These are phyloP conservation scores for Salix viminalis DNA, from an alignment of 345 rosid species.

Conservation along the genomic window DNA sequence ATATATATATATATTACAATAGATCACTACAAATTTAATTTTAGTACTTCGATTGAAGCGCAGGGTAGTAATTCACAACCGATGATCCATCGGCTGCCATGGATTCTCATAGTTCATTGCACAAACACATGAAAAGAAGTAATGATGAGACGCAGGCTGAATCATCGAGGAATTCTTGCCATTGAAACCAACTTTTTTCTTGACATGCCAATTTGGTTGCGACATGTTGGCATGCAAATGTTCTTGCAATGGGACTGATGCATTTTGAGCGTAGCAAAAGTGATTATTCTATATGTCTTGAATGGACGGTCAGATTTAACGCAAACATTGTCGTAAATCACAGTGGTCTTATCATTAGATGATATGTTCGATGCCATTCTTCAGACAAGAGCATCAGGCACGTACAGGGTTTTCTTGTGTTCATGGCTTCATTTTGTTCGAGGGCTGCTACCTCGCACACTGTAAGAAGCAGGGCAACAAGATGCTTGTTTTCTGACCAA, in stretches of 20 bases:
- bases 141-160: neutral
- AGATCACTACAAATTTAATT: no score
- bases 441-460: neutral
- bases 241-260: neutral
- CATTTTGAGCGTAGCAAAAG: neutral
- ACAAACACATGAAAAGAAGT: neutral
- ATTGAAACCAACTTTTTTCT: neutral
- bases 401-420: neutral
- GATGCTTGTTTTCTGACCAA: neutral
- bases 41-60: no score
- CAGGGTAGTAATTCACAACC: no score
- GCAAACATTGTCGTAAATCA: neutral
- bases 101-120: neutral
- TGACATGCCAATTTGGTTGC: neutral
- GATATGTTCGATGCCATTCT: neutral
- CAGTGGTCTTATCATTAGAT: neutral
- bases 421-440: neutral
- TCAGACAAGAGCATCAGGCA: neutral
- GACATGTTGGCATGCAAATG: neutral
- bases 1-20: no score
- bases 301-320: neutral
- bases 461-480: neutral
- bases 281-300: neutral
- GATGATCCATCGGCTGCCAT: neutral
- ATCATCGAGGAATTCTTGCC: neutral